These are phyloP conservation scores for Debaryomycetaceae sp. DNA, from an alignment of 1,139 yeast genomes.

Conservation along the genomic window DNA sequence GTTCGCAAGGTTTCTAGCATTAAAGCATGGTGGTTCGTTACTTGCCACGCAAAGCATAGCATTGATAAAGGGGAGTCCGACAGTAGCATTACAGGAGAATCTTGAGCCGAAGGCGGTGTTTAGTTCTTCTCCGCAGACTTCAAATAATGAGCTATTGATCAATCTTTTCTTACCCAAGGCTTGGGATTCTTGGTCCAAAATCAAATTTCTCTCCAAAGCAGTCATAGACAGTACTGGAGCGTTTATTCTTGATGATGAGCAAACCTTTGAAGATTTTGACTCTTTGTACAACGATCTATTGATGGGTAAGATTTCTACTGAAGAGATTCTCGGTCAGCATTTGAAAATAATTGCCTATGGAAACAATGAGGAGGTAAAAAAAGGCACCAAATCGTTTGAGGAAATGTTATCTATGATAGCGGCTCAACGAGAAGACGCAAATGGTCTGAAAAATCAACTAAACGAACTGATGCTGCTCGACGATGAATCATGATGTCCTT, in stretches of 20 bases:
- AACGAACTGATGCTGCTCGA: background rate
- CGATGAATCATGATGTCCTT: background rate
- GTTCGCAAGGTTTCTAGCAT: constrained; percentile 44
- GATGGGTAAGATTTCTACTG: background rate
- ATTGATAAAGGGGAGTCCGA: background rate
- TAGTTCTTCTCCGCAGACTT: background rate
- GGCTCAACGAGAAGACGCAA: background rate
- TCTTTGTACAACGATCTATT: background rate
- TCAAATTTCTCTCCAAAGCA: constrained; percentile 39
- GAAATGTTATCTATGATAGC: background rate
- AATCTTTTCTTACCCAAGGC: constrained; percentile 44
- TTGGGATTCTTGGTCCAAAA: constrained; percentile 51
- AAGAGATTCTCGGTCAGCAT: background rate
- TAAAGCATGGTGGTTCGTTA: constrained; percentile 40
- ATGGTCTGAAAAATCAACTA: background rate
- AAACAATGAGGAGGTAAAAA: background rate
- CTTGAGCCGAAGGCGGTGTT: constrained; percentile 10
- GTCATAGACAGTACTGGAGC: constrained; percentile 1
- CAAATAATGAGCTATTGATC: background rate
- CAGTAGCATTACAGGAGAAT: background rate
- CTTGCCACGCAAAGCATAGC: constrained; percentile 14
- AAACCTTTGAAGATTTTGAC: constrained; percentile 4
- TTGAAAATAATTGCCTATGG: background rate
- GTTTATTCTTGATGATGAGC: constrained; percentile 1
- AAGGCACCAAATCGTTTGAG: background rate